Percentiles rank a stretch among this genome's conserved stretches.
phyloP scores from a whole-genome alignment of 228 moss, liverwort and hornwort species.

The Sphagnum fallax region DNA sequence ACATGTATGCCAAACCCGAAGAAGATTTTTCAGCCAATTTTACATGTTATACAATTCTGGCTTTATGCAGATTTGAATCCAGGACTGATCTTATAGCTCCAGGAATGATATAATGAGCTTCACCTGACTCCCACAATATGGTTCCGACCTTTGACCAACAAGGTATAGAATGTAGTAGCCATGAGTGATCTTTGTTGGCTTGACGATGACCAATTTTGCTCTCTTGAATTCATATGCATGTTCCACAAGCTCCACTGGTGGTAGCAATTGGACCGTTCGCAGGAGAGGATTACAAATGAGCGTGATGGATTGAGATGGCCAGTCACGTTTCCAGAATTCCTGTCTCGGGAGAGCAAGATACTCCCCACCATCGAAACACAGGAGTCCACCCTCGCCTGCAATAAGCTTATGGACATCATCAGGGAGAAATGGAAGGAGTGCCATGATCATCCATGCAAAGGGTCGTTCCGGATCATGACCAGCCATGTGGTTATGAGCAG shows the following conservation, averaged over 20 bases:
- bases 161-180: constrained; percentile 27
- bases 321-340: constrained; percentile 19
- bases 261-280: constrained; percentile 18
- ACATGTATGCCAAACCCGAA: no score
- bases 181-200: neutral
- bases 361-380: constrained; percentile 33
- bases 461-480: constrained; percentile 1
- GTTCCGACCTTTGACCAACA: constrained; percentile 2
- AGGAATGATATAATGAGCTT: neutral
- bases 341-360: constrained; percentile 27
- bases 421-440: constrained; percentile 25
- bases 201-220: constrained; percentile 19
- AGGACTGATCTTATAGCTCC: no score
- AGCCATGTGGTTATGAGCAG: neutral
- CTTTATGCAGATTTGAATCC: no score
- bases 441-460: constrained; percentile 26
- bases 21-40: no score
- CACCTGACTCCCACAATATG: neutral
- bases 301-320: constrained; percentile 34
- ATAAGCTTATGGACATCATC: constrained; percentile 10
- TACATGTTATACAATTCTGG: no score
- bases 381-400: constrained; percentile 22
- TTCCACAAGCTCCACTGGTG: constrained; percentile 19
- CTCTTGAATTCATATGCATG: constrained; percentile 37
- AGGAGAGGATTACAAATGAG: constrained; percentile 24